Base-by-base conservation (phyloP, 2,329 filamentous ascomycete species). In the Ophiostoma fasciatum region DNA sequence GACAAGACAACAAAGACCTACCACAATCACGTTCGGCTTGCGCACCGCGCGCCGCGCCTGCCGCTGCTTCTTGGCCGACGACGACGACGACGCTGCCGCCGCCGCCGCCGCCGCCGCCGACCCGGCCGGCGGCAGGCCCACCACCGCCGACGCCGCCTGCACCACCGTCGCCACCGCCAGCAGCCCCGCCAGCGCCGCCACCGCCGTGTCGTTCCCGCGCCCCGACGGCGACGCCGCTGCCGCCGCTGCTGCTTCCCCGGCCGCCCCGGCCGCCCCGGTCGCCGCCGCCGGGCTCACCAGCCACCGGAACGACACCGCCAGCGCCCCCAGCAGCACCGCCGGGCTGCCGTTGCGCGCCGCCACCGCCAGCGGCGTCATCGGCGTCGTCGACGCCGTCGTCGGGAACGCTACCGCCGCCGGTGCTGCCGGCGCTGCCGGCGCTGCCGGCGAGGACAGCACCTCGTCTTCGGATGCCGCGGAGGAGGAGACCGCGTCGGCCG, bases 61-160 rank as follows among this genome's bases (percentile, higher is more conserved):
- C 12, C 49, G 41, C 31, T 47, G 47, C 25, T 49, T 45, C 55
- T 66, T 74, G 58, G 68, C 76, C 51, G 65, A n/a, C n/a, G n/a
- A n/a, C n/a, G n/a, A n/a, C n/a, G n/a, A n/a, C 64, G 47, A 64
- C 69, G 7, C 7, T 26, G 33, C 67, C 69, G 6, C 46, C 3
- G 53, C 37, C 44, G 59, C 63, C 12, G 52, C 53, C 13, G 51
- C 51, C 37, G 33, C 33, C 21, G n/a, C 23, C 15, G 40, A 28
- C 12, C 72, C 60, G 3, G 73, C 74, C 7, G 71, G 61, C 2
- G 78, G 78, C 19, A 84, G 62, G 38, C 78, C 80, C 28, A 72
- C 45, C 11, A 76, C 54, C 4, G 69, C 68, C 48, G 82, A 82
- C 10, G 48, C 44, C 6, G 51, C 47, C 44, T 57, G 51, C n/a